phyloP scores from a whole-genome alignment of 139 green algal genomes.

The Chlamydomonas urium region DNA sequence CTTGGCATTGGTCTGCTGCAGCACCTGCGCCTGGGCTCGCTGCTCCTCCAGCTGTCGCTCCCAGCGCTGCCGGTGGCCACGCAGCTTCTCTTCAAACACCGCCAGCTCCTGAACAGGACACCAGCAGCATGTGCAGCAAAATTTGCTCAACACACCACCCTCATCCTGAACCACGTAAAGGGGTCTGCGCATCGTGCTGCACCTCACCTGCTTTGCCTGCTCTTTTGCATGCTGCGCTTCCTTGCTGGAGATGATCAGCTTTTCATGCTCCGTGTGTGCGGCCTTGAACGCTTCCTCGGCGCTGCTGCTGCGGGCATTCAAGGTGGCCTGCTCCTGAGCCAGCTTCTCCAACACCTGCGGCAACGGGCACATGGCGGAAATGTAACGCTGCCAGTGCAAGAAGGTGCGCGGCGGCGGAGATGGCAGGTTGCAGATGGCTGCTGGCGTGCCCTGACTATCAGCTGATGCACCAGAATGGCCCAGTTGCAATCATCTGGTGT shows the following conservation, averaged over 20 bases:
- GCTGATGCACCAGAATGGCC: too few species aligned
- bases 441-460: too few species aligned
- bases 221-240: constrained; percentile 43
- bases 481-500: too few species aligned
- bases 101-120: constrained; percentile 10
- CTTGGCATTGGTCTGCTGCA: constrained; percentile 29
- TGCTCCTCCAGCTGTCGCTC: constrained; percentile 18
- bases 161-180: background rate
- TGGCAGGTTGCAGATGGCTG: too few species aligned
- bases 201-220: constrained; percentile 22
- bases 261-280: constrained; percentile 7
- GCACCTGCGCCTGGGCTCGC: constrained; percentile 14
- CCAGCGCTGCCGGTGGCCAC: constrained; percentile 10
- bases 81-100: constrained; percentile 30
- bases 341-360: constrained; percentile 34
- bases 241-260: background rate
- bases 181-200: background rate
- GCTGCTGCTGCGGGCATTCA: constrained; percentile 39
- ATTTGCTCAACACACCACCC: background rate
- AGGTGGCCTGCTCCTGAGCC: constrained; percentile 29
- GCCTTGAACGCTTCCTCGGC: constrained; percentile 29
- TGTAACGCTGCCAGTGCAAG: too few species aligned
- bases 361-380: too few species aligned
- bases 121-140: background rate
- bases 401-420: too few species aligned